Base-by-base conservation (phyloP, 31 red algal species). In the Endocladia muricata region DNA sequence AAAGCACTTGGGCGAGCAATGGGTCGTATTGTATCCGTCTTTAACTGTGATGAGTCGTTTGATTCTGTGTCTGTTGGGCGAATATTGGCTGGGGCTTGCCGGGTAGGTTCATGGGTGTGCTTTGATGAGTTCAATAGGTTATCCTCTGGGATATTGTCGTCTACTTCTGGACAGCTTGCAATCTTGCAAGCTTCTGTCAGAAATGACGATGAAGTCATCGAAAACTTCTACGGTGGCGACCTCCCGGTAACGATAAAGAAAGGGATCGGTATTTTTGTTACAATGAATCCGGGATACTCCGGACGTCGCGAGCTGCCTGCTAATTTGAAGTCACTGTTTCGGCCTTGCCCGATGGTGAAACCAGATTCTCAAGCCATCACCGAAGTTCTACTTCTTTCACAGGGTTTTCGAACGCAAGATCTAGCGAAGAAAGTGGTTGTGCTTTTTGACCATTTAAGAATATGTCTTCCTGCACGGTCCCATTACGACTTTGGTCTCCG, bases 61-160 rank as follows among this genome's bases (percentile, higher is more conserved):
- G 91, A 94, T 65, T 73, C 83, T 21, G 73, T 87, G 29, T 64
- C 91, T 61, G 91, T 94, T 31, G 91, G 91, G 21, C 62, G 91
- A 56, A 94, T 94, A 42, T 47, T 94, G 9, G 91, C 91, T 58
- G 91, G 91, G 26, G 91, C 74, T 29, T 87, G 83, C 61, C 60
- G 91, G 37, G 70, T 87, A 19, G 91, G 91, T 33, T 87, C 75
- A 15, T 88, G 83, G 83, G 79, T 88, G 37, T 94, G 91, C 79
- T 94, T 94, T 80, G 91, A 94, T 71, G 91, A 94, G 55, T 94
- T 94, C 43, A 94, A 94, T 47, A 78, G 91, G 29, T 72, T 94
- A 2, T 86, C 83, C 4, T 70, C 82, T 37, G 78, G 70, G 47
- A 87, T 85, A 55, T 69, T 94, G 55, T 94, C 91, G 2, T 61